Evolutionary conservation across 2,329 filamentous ascomycete genomes (phyloP), one percentile per base, ranked within the genome.

Genomic region (Nemania bipapillata): DNA sequence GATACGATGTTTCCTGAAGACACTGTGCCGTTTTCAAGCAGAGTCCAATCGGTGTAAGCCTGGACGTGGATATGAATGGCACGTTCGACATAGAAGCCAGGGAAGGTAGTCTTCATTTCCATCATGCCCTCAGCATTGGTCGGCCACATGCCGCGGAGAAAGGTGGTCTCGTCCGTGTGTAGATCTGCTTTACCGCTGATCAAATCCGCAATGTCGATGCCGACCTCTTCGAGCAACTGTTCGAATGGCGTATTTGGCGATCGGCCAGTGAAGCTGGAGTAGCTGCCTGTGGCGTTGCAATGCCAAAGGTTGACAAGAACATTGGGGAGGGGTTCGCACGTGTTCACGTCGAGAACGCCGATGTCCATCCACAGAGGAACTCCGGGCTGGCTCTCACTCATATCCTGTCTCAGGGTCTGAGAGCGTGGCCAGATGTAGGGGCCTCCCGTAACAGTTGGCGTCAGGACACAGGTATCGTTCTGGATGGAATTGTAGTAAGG

Each of bases 251-350:
- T 80, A 37, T 80, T 77, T 0, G 78, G 78, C 15, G 73, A 74
- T 2, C 77, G 65, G 1, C 73, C 71, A 26, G 74, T 75, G 66
- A 78, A 78, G 26, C 72, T 74, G 11, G 74, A 75, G 72, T 77
- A 77, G 4, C 68, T 73, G 2, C 77, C 75, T 1, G 76, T 77
- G 15, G 78, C 70, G 58, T 80, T 80, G 66, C 75, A 76, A 40
- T 79, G 73, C 79, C 79, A 81, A 32, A 76, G 72, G 61, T 80
- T 77, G 30, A 80, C 60, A 56, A 74, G 77, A 17, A 80, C 70
- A 47, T 74, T 69, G 0, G 72, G 69, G 12, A 79, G 68, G 1
- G 77, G 74, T 55, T 75, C 67, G 71, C 79, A 80, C 60, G 75
- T 79, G 22, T 72, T 72, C 17, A 74, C 71, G 62, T 81, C 76